A percentile compares a stretch with the other conserved stretches of the same genome.
These are phyloP conservation scores for Lactarius deliciosus DNA, from an alignment of 768 basidiomycete genomes.

Conservation along the genomic window DNA sequence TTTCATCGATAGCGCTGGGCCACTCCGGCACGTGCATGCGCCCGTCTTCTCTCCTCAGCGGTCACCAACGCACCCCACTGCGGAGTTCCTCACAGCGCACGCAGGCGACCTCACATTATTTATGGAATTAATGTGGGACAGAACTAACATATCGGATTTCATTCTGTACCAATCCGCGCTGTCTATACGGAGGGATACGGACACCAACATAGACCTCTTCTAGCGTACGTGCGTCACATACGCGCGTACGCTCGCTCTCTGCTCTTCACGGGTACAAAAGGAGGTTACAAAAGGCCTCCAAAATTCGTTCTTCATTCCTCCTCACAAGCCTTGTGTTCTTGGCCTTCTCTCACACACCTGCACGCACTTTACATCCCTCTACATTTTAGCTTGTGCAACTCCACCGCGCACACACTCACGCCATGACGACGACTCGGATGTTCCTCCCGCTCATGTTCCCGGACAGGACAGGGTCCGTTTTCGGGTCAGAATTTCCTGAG, in stretches of 20 bases:
- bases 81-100: slow-evolving; percentile 14
- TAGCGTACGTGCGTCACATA: not conserved
- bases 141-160: slow-evolving; percentile 13
- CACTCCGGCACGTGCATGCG: slow-evolving; percentile 15
- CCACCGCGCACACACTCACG: slow-evolving; percentile 20
- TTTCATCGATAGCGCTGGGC: slow-evolving; percentile 18
- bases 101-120: slow-evolving; percentile 1
- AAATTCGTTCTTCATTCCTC: not conserved
- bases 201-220: not conserved
- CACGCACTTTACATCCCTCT: not conserved
- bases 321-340: not conserved
- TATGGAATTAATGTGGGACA: slow-evolving; percentile 22
- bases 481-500: slow-evolving; percentile 60
- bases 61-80: slow-evolving; percentile 7
- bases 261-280: slow-evolving; percentile 19
- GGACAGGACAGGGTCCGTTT: slow-evolving; percentile 55
- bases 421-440: slow-evolving; percentile 42
- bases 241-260: slow-evolving; percentile 3
- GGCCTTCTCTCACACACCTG: not conserved
- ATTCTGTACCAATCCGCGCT: not conserved
- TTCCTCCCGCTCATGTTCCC: slow-evolving; percentile 64
- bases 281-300: slow-evolving; percentile 1
- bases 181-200: not conserved
- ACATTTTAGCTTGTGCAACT: slow-evolving; percentile 5
- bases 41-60: not conserved